A percentile compares a stretch with the other conserved stretches of the same genome.
phyloP scores from a whole-genome alignment of 352 stramenopile species.

The Phytophthora meadii region DNA sequence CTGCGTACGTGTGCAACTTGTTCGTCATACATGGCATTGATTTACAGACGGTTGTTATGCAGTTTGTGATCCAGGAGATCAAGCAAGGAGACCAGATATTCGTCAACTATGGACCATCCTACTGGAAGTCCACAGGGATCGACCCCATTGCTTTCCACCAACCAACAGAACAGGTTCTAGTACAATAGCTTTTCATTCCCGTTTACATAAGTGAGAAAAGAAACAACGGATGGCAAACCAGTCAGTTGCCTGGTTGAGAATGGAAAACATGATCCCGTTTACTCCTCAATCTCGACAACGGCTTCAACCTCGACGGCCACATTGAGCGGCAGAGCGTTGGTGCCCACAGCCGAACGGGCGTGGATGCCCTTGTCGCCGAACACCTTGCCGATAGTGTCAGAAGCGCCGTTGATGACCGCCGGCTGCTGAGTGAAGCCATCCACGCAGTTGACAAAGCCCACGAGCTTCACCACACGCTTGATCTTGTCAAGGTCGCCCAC shows the following conservation, averaged over 20 bases:
- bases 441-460: slow-evolving; percentile 96
- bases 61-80: slow-evolving; percentile 65
- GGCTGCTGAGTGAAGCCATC: slow-evolving; percentile 93
- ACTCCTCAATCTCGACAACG: slow-evolving; percentile 94
- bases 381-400: slow-evolving; percentile 93
- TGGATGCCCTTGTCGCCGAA: slow-evolving; percentile 92
- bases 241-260: neutral
- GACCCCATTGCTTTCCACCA: slow-evolving; percentile 52
- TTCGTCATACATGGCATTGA: neutral
- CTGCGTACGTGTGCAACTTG: slow-evolving; percentile 51
- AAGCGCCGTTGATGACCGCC: slow-evolving; percentile 95
- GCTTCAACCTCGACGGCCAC: slow-evolving; percentile 97
- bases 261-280: slow-evolving; percentile 9
- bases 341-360: slow-evolving; percentile 95
- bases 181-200: slow-evolving; percentile 29
- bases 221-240: slow-evolving; percentile 17
- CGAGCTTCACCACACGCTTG: slow-evolving; percentile 95
- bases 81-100: slow-evolving; percentile 69
- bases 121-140: slow-evolving; percentile 73
- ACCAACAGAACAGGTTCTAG: slow-evolving; percentile 11
- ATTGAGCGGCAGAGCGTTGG: slow-evolving; percentile 96
- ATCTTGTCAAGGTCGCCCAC: slow-evolving; percentile 94
- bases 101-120: slow-evolving; percentile 73
- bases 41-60: slow-evolving; percentile 13
- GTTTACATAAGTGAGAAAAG: slow-evolving; percentile 27